phyloP scores from a whole-genome alignment of 345 rosid species.

The Anastatica hierochuntica region DNA sequence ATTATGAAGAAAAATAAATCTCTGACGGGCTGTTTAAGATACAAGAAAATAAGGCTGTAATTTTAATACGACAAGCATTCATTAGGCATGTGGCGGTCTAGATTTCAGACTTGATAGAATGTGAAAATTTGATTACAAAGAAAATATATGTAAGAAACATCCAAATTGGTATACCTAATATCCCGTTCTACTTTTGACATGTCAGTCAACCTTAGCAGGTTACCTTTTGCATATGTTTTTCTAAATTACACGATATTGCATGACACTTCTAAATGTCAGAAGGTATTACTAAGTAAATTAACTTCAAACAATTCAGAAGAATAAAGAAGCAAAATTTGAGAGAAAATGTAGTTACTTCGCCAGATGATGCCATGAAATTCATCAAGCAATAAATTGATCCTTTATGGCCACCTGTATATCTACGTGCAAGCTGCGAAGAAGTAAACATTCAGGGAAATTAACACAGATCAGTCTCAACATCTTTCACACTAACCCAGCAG shows the following conservation, averaged over 20 bases:
- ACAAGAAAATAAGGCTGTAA: background rate
- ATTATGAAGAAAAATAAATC: background rate
- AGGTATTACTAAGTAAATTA: conserved; percentile 2
- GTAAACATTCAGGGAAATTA: conserved; percentile 12
- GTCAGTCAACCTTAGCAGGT: conserved; percentile 4
- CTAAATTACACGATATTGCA: background rate
- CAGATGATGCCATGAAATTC: conserved; percentile 96
- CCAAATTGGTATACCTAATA: too few relatives aligned
- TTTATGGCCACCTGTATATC: conserved; percentile 97
- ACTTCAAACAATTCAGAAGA: background rate
- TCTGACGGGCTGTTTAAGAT: background rate
- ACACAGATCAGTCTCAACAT: conserved; percentile 11
- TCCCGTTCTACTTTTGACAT: background rate
- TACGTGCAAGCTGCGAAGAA: conserved; percentile 71
- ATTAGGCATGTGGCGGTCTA: background rate
- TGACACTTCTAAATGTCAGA: too few relatives aligned
- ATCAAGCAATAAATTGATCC: conserved; percentile 91
- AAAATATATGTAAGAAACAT: too few relatives aligned
- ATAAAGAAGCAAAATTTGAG: background rate
- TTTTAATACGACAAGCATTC: background rate
- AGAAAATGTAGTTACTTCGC: conserved; percentile 58
- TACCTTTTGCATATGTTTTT: background rate
- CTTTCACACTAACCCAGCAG: background rate
- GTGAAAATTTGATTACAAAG: too few relatives aligned
- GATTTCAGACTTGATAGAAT: too few relatives aligned